phyloP scores from a whole-genome alignment of 768 basidiomycete genomes.

The Podaxis mareebaensis region DNA sequence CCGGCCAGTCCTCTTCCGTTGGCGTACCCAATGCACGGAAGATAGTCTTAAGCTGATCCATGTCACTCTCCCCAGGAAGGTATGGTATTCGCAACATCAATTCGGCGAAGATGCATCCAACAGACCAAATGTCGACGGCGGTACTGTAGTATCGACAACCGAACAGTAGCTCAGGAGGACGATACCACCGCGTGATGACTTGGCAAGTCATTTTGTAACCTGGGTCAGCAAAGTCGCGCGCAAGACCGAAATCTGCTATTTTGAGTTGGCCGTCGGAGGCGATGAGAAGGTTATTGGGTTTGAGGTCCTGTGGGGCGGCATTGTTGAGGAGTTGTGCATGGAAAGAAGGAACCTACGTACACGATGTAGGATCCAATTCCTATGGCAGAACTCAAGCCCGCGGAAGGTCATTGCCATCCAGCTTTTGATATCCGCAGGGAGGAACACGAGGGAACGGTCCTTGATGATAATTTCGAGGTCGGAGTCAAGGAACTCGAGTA shows the following conservation, averaged over 20 bases:
- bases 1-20: slow-evolving; percentile 97
- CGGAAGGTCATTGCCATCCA: slow-evolving; percentile 99
- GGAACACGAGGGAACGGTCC: slow-evolving; percentile 87
- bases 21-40: slow-evolving; percentile 96
- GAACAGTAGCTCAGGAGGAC: slow-evolving; percentile 93
- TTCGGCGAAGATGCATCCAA: slow-evolving; percentile 97
- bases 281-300: slow-evolving; percentile 97
- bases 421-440: slow-evolving; percentile 94
- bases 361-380: slow-evolving; percentile 91
- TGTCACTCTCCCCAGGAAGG: slow-evolving; percentile 91
- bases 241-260: slow-evolving; percentile 98
- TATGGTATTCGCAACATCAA: slow-evolving; percentile 96
- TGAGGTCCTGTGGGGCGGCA: slow-evolving; percentile 71
- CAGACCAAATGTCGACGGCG: slow-evolving; percentile 95
- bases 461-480: slow-evolving; percentile 98
- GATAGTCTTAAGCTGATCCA: slow-evolving; percentile 94
- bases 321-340: not conserved
- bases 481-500: slow-evolving; percentile 93
- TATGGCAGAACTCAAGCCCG: slow-evolving; percentile 97
- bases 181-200: slow-evolving; percentile 99
- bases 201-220: slow-evolving; percentile 97
- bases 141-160: slow-evolving; percentile 90
- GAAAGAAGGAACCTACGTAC: slow-evolving; percentile 42
- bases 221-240: slow-evolving; percentile 94
- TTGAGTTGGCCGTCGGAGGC: slow-evolving; percentile 90